Base-by-base conservation (phyloP, 768 basidiomycete species). In the Auricularia auricula-judae region DNA sequence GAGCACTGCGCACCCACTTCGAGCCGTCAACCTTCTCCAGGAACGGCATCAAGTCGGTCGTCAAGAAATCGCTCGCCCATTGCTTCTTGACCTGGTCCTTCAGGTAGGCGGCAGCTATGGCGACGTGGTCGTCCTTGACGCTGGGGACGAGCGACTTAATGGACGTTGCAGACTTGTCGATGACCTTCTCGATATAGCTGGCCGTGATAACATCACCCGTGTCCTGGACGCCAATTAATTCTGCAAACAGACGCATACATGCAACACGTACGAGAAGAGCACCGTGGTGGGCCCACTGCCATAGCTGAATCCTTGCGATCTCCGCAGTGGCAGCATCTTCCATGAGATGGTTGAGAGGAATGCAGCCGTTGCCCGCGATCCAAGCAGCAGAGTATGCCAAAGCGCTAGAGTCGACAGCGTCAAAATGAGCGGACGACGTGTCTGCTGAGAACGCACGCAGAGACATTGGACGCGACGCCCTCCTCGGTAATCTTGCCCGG, bases 281-380 rank as follows among this genome's bases (percentile, higher is more conserved):
- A 59, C 80, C 80, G 72, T 95, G 88, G 74, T 91, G 88, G 67
- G 87, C 88, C 94, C 96, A 99, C 75, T 97, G 94, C 97, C 97
- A 99, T 36, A 99, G 84, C 77, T 99, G 97, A 59, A 94, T 88
- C 61, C 97, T 91, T 21, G 97, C 91, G 68, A 99, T 99, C 76
- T 99, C 97, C 3, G 97, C 97, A 3, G 97, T 98, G 23, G 96
- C 97, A 0, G 97, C 97, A 72, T 98, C 94, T 77, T 97, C 95
- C 95, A 96, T 96, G 73, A 96, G 84, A 73, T 88, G 84, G 78
- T 97, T 94, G 76, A 97, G 86, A 14, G 97, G 96, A 62, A 98
- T 96, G 75, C 97, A 99, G 29, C 94, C 97, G 73, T 96, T 97
- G 0, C 97, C 96, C 39, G 90, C 89, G 56, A 99, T 84, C 97